These are phyloP conservation scores for Dittrichia graveolens DNA, from an alignment of 129 eudicot genomes.

Conservation along the genomic window DNA sequence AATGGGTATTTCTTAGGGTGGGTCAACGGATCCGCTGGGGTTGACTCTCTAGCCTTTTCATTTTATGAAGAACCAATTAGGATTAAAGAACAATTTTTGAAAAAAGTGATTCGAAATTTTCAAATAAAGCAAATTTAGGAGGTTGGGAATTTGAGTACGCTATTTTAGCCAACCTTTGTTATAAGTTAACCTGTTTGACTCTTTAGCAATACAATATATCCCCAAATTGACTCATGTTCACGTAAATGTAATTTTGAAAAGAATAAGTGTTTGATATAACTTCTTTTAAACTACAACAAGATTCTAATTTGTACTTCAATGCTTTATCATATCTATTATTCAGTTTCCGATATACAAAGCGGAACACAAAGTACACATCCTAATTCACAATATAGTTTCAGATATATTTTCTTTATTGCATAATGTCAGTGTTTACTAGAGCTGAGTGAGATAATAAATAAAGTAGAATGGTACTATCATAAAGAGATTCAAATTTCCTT, in stretches of 20 bases:
- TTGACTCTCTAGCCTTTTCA: slow-evolving; percentile 11
- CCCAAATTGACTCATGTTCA: neutral
- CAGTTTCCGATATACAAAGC: neutral
- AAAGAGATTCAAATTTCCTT: neutral
- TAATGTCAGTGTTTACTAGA: too few relatives aligned
- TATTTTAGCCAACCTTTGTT: neutral
- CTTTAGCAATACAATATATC: neutral
- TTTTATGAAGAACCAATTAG: neutral
- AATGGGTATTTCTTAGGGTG: neutral
- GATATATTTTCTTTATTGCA: too few relatives aligned
- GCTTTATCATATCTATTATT: neutral
- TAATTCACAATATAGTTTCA: too few relatives aligned
- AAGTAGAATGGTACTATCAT: too few relatives aligned
- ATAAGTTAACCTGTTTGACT: neutral
- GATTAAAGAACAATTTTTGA: too few relatives aligned
- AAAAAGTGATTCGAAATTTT: too few relatives aligned
- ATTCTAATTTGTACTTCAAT: too few relatives aligned
- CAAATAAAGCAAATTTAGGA: neutral
- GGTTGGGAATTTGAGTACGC: neutral
- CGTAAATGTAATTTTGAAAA: too few relatives aligned
- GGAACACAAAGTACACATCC: too few relatives aligned
- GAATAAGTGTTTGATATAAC: too few relatives aligned
- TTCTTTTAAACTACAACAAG: too few relatives aligned
- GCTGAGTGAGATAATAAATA: too few relatives aligned
- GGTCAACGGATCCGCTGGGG: neutral